A percentile compares a stretch with the other conserved stretches of the same genome.
Evolutionary conservation across 1,284 basidiomycete species (phyloP).

Genomic region (Trametes versicolor): DNA sequence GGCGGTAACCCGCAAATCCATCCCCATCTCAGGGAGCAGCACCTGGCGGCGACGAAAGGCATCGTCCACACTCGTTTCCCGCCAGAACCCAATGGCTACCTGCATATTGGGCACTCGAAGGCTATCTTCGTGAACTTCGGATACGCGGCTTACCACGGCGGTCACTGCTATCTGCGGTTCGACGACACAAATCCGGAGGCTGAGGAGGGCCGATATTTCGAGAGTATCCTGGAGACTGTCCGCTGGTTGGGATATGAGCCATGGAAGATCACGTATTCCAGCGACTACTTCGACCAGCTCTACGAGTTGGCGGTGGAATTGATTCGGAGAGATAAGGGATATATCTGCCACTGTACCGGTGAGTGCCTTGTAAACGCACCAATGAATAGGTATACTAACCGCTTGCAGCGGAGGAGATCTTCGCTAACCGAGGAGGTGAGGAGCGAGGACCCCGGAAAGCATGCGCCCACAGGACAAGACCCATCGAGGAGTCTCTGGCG

Average conservation of each 20-base stretch:
- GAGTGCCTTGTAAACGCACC: slow-evolving; percentile 2
- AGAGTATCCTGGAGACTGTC: slow-evolving; percentile 95
- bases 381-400: neutral
- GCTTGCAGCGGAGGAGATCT: slow-evolving; percentile 90
- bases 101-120: slow-evolving; percentile 98
- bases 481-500: slow-evolving; percentile 83
- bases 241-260: slow-evolving; percentile 99
- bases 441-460: slow-evolving; percentile 86
- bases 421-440: slow-evolving; percentile 84
- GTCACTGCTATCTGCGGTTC: slow-evolving; percentile 93
- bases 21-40: slow-evolving; percentile 81
- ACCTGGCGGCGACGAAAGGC: slow-evolving; percentile 86
- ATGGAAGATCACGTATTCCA: slow-evolving; percentile 99
- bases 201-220: slow-evolving; percentile 96
- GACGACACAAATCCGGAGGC: slow-evolving; percentile 99
- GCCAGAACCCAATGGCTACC: slow-evolving; percentile 97
- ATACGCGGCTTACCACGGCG: slow-evolving; percentile 92
- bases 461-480: slow-evolving; percentile 88
- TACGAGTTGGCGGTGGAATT: slow-evolving; percentile 93
- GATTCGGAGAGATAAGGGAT: slow-evolving; percentile 91
- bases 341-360: slow-evolving; percentile 93
- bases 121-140: slow-evolving; percentile 99
- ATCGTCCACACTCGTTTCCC: slow-evolving; percentile 97
- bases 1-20: slow-evolving; percentile 94
- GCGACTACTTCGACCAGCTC: slow-evolving; percentile 94